Percentiles rank a stretch among this genome's conserved stretches.
Conservation (phyloP, 2,329 filamentous ascomycete genomes). For the Pyricularia pennisetigena region DNA sequence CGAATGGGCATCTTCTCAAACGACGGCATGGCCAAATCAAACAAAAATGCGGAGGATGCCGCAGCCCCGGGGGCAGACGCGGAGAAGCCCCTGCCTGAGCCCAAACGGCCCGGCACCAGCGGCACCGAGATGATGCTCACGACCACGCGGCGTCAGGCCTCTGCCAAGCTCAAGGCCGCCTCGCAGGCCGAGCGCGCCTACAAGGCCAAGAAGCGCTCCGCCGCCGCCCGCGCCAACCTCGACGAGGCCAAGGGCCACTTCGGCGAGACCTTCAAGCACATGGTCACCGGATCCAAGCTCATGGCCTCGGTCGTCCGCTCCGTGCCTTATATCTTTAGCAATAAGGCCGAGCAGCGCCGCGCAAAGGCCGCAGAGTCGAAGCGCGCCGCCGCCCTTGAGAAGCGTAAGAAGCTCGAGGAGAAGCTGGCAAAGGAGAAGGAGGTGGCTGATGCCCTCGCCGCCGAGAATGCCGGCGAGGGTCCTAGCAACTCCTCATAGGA, state of each 20-base stretch:
- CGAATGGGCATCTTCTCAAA: not conserved
- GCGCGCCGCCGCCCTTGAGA: not conserved
- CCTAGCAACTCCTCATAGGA: not conserved
- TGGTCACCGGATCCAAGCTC: constrained; percentile 13
- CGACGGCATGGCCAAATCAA: not conserved
- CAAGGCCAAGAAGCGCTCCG: constrained; percentile 28
- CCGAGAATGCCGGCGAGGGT: not conserved
- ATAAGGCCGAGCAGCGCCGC: constrained; percentile 4
- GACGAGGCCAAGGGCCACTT: constrained; percentile 29
- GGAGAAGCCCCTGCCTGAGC: constrained; percentile 16
- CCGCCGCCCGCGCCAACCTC: constrained; percentile 25
- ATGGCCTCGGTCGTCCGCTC: constrained; percentile 1
- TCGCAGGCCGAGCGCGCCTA: constrained; percentile 30
- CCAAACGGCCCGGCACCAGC: constrained; percentile 27
- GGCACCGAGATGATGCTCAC: constrained; percentile 31
- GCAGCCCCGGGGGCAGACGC: not conserved
- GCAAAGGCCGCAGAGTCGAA: constrained; percentile 2
- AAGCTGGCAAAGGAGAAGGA: constrained; percentile 6
- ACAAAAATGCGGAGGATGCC: not conserved
- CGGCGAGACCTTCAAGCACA: constrained; percentile 23
- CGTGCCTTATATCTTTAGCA: constrained; percentile 1
- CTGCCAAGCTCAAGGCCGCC: constrained; percentile 26
- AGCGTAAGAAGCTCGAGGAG: constrained; percentile 6
- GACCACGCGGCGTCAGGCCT: constrained; percentile 25
- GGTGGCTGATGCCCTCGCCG: not conserved